These are phyloP conservation scores for Arthrobotrys entomopaga DNA, from an alignment of 2,329 filamentous ascomycete genomes.

Conservation along the genomic window DNA sequence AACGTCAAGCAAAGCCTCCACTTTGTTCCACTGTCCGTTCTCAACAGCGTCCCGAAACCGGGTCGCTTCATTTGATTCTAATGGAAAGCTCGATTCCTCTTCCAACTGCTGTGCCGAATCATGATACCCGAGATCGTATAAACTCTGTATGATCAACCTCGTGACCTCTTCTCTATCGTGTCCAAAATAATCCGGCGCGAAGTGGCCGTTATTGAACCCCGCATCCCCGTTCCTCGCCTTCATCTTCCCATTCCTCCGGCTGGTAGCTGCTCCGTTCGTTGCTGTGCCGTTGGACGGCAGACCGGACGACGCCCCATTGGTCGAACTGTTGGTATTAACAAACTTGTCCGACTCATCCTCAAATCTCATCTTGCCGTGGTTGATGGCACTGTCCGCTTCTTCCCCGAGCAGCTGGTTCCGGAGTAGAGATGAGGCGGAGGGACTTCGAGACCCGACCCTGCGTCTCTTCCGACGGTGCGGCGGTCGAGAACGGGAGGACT, in stretches of 20 bases:
- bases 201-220: constrained; percentile 20
- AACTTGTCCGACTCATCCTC: constrained; percentile 51
- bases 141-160: constrained; percentile 86
- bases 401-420: constrained; percentile 51
- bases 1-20: constrained; percentile 82
- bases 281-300: constrained; percentile 34
- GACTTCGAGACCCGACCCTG: constrained; percentile 52
- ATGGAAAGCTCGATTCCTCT: constrained; percentile 83
- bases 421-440: constrained; percentile 53
- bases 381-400: constrained; percentile 45
- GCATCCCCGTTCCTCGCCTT: constrained; percentile 29
- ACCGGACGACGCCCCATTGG: constrained; percentile 37
- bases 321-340: constrained; percentile 22
- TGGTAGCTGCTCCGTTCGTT: constrained; percentile 31
- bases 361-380: constrained; percentile 45
- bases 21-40: constrained; percentile 81
- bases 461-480: constrained; percentile 45
- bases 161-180: constrained; percentile 94
- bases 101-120: constrained; percentile 78
- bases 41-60: constrained; percentile 84
- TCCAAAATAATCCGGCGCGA: constrained; percentile 72
- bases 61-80: constrained; percentile 88
- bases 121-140: constrained; percentile 87
- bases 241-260: constrained; percentile 42
- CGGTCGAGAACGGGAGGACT: constrained; percentile 46